Base-by-base conservation (phyloP, 192 early-diverging fungal genomes). In the Coemansia asiatica region DNA sequence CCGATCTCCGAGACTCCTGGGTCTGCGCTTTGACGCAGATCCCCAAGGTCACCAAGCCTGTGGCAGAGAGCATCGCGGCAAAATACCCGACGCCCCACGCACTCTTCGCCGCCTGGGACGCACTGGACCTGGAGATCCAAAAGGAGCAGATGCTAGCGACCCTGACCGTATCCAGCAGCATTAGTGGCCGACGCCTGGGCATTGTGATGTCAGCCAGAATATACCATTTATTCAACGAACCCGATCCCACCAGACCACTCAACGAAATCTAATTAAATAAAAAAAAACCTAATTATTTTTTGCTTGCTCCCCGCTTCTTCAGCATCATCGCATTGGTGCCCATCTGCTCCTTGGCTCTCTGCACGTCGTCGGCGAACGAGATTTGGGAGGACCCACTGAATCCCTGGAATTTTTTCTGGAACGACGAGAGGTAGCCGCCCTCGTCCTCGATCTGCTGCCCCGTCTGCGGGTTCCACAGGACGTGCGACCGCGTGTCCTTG, bases 401-500 rank as follows among this genome's bases (percentile, higher is more conserved):
- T 19, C 88, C 89, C 19, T 89, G 88, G 80, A 91, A 96, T 58
- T 87, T 85, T 71, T 89, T 87, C 51, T 86, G 80, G 84, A 97
- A 97, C 77, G 88, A 88, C 9, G 90, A 83, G 29, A 97, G 67
- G 47, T 93, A 91, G 0, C 90, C 94, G 27, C 85, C 87, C 49
- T 91, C 88, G 69, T 95, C 93, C n/a, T 91, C 76, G 58, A 82
- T 64, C 57, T 81, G 68, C 44, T 75, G 72, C 12, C 60, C 67
- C 50, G 84, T 59, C 54, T 86, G 76, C 4, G 94, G 93, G 74
- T 95, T 96, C 96, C 96, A 98, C 10, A 98, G 83, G 25, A 90
- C 87, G 64, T 97, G 92, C 67, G 94, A 95, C 25, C 94, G 83
- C n/a, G 91, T 91, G 69, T 98, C 96, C 67, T 92, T 94, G 46